Evolutionary conservation across 2,329 filamentous ascomycete genomes (phyloP), one percentile per base, ranked within the genome.

Genomic region (Cladosporium cucumerinum): DNA sequence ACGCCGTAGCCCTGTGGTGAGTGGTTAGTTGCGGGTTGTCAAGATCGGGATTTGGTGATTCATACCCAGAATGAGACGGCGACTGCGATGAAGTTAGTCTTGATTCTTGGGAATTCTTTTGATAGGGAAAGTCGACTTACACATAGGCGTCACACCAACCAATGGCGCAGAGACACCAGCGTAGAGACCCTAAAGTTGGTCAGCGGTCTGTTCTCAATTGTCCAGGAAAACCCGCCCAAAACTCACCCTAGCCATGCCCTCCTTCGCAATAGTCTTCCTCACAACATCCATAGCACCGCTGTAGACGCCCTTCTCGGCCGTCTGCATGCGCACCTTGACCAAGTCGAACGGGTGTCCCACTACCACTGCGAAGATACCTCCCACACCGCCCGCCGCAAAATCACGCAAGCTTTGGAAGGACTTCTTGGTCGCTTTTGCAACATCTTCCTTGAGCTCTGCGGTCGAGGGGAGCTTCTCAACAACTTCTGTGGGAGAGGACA

Each of bases 111-210:
- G 30, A 11, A 6, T 46, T 16, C 25, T 30, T 16, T 16, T 23
- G 0, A 1, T 0, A 12, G 4, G 16, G 14, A 2, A 7, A 3
- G 4, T n/a, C 3, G 23, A 87, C 93, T 80, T 86, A 97, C 93
- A 99, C 95, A 99, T 99, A 63, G 95, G 95, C 67, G 95, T 99
- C 18, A 99, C 95, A 62, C 95, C 95, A 11, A 97, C 91, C 68
- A 99, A 82, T 52, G 95, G 95, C 72, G 95, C 95, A 71, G 91
- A 95, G 54, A 99, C 94, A 78, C 95, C 95, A n/a, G 95, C 95
- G 79, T 99, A 99, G 67, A 99, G 79, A 10, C 95, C 95, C 78
- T 91, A 81, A 14, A 62, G 25, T 25, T 16, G 18, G n/a, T 55
- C 59, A 34, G 57, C 51, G 18, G 39, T 43, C 39, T 43, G 21